A percentile compares a stretch with the other conserved stretches of the same genome.
Conservation (phyloP, 805 yeast species). For the Wickerhamomyces bovis region DNA sequence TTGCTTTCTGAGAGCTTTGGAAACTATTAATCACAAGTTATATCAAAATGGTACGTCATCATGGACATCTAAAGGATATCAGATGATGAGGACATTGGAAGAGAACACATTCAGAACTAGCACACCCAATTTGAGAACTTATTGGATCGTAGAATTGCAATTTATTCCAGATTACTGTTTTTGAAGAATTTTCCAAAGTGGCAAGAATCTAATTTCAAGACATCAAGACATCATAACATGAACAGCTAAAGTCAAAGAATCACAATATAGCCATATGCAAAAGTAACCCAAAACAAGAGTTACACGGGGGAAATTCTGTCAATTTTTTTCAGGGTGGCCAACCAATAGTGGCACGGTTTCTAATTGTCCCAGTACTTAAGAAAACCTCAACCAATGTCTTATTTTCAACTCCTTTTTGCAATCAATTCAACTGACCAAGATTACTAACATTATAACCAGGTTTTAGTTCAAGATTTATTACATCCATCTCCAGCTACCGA, state of each 20-base stretch:
- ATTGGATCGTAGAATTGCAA: background rate
- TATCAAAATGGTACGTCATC: background rate
- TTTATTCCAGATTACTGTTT: background rate
- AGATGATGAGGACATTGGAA: background rate
- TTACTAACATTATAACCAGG: constrained; percentile 41
- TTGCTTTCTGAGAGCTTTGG: background rate
- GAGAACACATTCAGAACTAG: background rate
- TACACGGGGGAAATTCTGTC: background rate
- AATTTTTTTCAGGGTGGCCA: background rate
- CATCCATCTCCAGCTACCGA: constrained; percentile 98
- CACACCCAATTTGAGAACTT: background rate
- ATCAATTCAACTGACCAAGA: background rate
- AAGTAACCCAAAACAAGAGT: background rate
- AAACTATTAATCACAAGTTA: background rate
- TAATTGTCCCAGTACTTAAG: no score
- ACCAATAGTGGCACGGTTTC: no score
- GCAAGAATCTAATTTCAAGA: background rate
- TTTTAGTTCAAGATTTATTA: constrained; percentile 97
- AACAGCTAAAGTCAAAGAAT: background rate
- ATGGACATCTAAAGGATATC: background rate
- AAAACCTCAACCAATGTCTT: background rate
- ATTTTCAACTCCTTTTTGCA: background rate
- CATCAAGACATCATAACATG: background rate
- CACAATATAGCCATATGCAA: background rate
- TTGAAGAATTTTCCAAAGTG: background rate